Evolutionary conservation across 2,329 filamentous ascomycete genomes (phyloP), one percentile per base, ranked within the genome.

Genomic region (Arthrobotrys musiformis): DNA sequence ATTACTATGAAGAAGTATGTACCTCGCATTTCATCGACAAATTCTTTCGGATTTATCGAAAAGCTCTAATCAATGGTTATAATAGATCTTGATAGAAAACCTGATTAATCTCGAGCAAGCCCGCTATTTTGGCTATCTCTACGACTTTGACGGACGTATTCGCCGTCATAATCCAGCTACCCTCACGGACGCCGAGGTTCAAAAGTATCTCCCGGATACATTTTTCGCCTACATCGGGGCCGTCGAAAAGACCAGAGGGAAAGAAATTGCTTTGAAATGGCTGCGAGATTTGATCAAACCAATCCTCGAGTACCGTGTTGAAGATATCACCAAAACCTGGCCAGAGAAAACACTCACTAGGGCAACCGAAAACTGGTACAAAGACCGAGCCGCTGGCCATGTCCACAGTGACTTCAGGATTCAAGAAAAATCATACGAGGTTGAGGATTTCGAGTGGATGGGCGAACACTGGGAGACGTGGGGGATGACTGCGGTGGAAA

Each of bases 191-290:
- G 2, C 22, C 26, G 68, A 72, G 42, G 37, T 44, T 5, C 15
- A 56, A 54, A 56, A 46, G 26, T 44, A 56, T 33, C 68, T 72
- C 26, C 19, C 24, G 13, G 46, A 56, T 37, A 64, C 58, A 0
- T 72, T 72, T 19, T 72, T 35, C 46, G 68, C 68, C 7, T 72
- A 63, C 17, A 26, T 72, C 4, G 68, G 68, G 11, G 68, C 68
- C 9, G 58, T 72, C 22, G 58, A 64, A 35, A 30, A 22, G n/a
- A 50, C 33, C 2, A 33, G 68, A 9, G 68, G 68, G 8, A 50
- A 33, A 2, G 46, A 28, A 15, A 15, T 72, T 8, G 5, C 46
- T 8, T 17, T 63, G 15, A 42, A 46, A n/a, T 72, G 68, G 68
- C 24, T 72, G 1, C 24, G 48, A 19, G 60, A 72, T 33, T 56